Evolutionary conservation across 768 basidiomycete genomes (phyloP).

Genomic region (Suillus americanus): DNA sequence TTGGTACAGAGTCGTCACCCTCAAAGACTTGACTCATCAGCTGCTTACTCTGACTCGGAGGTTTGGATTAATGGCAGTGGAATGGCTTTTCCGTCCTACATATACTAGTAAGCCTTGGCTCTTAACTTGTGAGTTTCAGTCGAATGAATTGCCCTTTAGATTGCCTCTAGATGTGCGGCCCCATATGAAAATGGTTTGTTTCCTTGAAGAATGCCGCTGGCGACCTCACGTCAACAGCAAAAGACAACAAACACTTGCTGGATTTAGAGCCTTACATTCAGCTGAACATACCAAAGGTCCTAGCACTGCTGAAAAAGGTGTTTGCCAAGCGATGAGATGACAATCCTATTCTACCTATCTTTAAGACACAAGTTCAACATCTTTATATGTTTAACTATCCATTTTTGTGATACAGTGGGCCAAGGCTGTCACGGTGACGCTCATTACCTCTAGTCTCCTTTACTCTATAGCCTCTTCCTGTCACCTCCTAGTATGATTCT

Average conservation of each 20-base stretch:
- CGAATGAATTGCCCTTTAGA: too few species aligned
- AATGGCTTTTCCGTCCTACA: too few species aligned
- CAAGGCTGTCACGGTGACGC: slow-evolving; percentile 15
- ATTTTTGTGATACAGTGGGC: slow-evolving; percentile 32
- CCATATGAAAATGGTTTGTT: too few species aligned
- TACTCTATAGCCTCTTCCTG: slow-evolving; percentile 10
- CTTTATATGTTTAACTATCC: slow-evolving; percentile 35
- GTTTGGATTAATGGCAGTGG: too few species aligned
- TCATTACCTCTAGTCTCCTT: slow-evolving; percentile 18
- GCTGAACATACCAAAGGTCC: slow-evolving; percentile 92
- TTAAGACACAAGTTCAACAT: slow-evolving; percentile 18
- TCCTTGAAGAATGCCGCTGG: too few species aligned
- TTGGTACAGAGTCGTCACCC: too few species aligned
- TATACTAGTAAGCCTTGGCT: too few species aligned
- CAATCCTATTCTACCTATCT: slow-evolving; percentile 14
- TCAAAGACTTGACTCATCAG: too few species aligned
- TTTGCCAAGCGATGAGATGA: slow-evolving; percentile 76
- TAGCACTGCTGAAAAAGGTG: slow-evolving; percentile 91
- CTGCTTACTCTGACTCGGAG: too few species aligned
- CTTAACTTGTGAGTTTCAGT: too few species aligned
- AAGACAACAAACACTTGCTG: slow-evolving; percentile 94
- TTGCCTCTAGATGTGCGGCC: too few species aligned
- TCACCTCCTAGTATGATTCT: slow-evolving; percentile 21
- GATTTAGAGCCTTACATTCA: slow-evolving; percentile 99
- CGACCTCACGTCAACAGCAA: slow-evolving; percentile 68